Conservation (phyloP, 345 rosid genomes). For the Populus simonii region DNA sequence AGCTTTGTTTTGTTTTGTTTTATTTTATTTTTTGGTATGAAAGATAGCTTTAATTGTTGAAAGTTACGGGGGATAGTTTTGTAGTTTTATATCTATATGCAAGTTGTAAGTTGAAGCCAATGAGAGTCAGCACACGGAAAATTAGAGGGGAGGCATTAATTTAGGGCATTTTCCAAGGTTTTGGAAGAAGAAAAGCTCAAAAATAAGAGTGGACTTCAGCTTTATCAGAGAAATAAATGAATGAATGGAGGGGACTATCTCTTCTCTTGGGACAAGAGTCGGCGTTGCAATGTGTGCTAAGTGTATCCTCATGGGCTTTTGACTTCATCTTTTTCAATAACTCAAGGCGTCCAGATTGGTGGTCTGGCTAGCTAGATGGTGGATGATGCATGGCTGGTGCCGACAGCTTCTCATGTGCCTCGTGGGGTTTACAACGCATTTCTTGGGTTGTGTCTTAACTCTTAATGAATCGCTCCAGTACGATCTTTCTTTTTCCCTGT, state of each 20-base stretch:
- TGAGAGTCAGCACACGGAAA: conserved; percentile 43
- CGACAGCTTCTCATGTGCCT: neutral
- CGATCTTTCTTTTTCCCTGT: neutral
- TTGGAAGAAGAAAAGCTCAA: conserved; percentile 8
- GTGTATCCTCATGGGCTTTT: neutral
- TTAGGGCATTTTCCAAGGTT: conserved; percentile 8
- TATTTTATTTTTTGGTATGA: no score
- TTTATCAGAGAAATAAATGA: neutral
- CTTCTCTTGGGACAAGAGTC: neutral
- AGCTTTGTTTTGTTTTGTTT: neutral
- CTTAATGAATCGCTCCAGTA: neutral
- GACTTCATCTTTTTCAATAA: neutral
- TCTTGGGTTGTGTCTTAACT: neutral
- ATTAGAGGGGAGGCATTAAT: neutral
- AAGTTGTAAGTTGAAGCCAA: neutral
- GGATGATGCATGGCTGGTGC: neutral
- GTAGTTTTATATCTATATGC: neutral
- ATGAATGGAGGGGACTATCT: neutral
- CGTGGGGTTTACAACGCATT: neutral
- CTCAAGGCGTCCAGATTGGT: neutral
- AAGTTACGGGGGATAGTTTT: neutral
- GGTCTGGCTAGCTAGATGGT: neutral
- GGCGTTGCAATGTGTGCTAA: neutral
- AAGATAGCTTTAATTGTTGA: neutral
- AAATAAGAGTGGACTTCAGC: conserved; percentile 5